A percentile compares a stretch with the other conserved stretches of the same genome.
phyloP scores from a whole-genome alignment of 2,329 filamentous ascomycete species.

The Allantophomopsis lycopodina region DNA sequence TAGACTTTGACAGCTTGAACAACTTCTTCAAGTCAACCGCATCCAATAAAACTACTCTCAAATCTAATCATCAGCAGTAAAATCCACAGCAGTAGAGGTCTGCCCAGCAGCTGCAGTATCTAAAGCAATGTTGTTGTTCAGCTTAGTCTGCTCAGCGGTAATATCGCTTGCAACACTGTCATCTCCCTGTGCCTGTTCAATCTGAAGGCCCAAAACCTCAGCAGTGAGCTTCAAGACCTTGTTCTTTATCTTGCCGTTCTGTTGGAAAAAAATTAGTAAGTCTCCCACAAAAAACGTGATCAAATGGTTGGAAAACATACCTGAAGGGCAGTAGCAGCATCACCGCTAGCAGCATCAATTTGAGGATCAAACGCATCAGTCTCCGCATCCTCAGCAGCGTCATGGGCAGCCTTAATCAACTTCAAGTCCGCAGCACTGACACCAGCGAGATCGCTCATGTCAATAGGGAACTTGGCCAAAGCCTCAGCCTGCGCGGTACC shows the following conservation, averaged over 20 bases:
- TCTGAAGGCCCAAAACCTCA: conserved; percentile 33
- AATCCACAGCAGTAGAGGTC: conserved; percentile 23
- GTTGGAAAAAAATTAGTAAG: not conserved
- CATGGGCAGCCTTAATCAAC: conserved; percentile 34
- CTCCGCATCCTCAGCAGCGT: conserved; percentile 38
- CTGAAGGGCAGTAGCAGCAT: conserved; percentile 31
- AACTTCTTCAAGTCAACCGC: too few relatives aligned
- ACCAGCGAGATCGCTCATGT: conserved; percentile 25
- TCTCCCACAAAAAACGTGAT: not conserved
- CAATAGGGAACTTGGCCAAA: conserved; percentile 23
- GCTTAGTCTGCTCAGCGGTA: conserved; percentile 32
- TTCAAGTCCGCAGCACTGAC: conserved; percentile 32
- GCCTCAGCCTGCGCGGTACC: conserved; percentile 30
- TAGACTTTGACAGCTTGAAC: too few relatives aligned
- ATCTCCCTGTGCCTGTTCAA: conserved; percentile 34
- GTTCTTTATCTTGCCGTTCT: conserved; percentile 44
- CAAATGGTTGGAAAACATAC: conserved; percentile 11
- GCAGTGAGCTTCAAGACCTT: conserved; percentile 44
- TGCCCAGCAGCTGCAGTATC: conserved; percentile 33
- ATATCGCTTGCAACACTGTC: conserved; percentile 27
- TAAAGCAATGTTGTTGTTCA: conserved; percentile 35
- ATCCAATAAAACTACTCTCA: too few relatives aligned
- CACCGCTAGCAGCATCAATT: conserved; percentile 31
- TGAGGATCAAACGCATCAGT: conserved; percentile 36
- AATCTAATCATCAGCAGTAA: conserved; percentile 13